phyloP scores from a whole-genome alignment of 1,139 yeast genomes.

The Sugiyamaella neomexicana region DNA sequence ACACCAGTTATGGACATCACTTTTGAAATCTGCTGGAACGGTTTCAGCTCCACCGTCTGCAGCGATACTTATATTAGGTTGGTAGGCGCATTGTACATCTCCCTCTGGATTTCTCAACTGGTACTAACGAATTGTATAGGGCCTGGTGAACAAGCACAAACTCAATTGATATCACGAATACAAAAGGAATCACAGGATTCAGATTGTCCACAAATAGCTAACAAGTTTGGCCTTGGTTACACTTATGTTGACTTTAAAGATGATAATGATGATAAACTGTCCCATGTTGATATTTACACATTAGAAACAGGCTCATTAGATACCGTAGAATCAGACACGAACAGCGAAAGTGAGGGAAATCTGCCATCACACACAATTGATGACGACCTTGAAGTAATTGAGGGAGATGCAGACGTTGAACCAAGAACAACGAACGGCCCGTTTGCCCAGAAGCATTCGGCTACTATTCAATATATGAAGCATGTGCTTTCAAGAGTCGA shows the following conservation, averaged over 20 bases:
- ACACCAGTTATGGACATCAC: slow-evolving; percentile 20
- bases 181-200: slow-evolving; percentile 6
- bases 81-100: not conserved
- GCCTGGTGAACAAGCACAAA: slow-evolving; percentile 24
- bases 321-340: not conserved
- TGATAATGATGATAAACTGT: slow-evolving; percentile 36
- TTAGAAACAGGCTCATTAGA: slow-evolving; percentile 23
- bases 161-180: slow-evolving; percentile 22
- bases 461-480: slow-evolving; percentile 3
- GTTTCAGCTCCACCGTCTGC: slow-evolving; percentile 16
- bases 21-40: slow-evolving; percentile 20
- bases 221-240: slow-evolving; percentile 41
- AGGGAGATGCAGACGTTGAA: not conserved
- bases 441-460: slow-evolving; percentile 6
- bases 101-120: not conserved
- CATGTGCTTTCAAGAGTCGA: slow-evolving; percentile 12
- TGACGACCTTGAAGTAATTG: not conserved
- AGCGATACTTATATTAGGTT: slow-evolving; percentile 18
- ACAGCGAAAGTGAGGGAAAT: slow-evolving; percentile 1
- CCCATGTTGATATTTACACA: slow-evolving; percentile 41
- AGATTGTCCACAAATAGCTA: slow-evolving; percentile 32
- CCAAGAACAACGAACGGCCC: not conserved
- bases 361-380: not conserved
- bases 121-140: slow-evolving; percentile 23
- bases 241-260: slow-evolving; percentile 39